Evolutionary conservation across 768 basidiomycete species (phyloP).

Genomic region (Erythrobasidium yunnanense): DNA sequence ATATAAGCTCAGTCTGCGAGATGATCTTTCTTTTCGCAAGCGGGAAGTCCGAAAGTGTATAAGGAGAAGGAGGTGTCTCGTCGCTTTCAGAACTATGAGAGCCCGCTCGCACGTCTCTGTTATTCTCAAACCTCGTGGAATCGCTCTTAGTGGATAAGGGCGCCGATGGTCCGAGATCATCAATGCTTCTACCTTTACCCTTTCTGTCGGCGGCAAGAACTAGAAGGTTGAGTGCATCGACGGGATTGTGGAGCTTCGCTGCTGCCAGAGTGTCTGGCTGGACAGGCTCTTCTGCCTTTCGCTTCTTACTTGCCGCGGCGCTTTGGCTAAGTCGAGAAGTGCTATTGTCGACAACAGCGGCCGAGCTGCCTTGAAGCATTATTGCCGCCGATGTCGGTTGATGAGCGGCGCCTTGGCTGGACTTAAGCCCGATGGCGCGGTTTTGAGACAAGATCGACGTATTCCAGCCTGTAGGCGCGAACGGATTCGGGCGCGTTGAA

Average conservation of each 20-base stretch:
- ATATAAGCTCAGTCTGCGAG: slow-evolving; percentile 9
- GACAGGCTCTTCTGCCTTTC: slow-evolving; percentile 4
- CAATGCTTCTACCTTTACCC: not conserved
- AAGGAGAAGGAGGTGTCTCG: not conserved
- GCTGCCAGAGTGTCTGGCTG: slow-evolving; percentile 17
- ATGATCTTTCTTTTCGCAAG: slow-evolving; percentile 27
- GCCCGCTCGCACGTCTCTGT: not conserved
- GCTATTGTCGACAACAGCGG: not conserved
- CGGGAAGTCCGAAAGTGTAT: slow-evolving; percentile 22
- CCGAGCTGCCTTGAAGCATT: not conserved
- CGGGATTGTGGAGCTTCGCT: slow-evolving; percentile 23
- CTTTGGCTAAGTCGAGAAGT: not conserved
- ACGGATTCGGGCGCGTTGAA: too few relatives aligned
- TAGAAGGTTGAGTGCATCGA: slow-evolving; percentile 27
- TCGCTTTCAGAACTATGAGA: not conserved
- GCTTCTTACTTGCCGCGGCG: too few relatives aligned
- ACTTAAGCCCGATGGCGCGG: too few relatives aligned
- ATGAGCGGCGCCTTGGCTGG: too few relatives aligned
- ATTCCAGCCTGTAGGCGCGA: too few relatives aligned
- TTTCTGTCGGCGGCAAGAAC: slow-evolving; percentile 5
- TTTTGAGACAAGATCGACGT: too few relatives aligned
- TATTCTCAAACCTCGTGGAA: not conserved
- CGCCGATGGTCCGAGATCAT: not conserved
- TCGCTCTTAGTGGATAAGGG: not conserved
- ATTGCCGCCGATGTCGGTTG: too few relatives aligned